These are phyloP conservation scores for Hortiboletus campestris DNA, from an alignment of 768 basidiomycete species.

Conservation along the genomic window DNA sequence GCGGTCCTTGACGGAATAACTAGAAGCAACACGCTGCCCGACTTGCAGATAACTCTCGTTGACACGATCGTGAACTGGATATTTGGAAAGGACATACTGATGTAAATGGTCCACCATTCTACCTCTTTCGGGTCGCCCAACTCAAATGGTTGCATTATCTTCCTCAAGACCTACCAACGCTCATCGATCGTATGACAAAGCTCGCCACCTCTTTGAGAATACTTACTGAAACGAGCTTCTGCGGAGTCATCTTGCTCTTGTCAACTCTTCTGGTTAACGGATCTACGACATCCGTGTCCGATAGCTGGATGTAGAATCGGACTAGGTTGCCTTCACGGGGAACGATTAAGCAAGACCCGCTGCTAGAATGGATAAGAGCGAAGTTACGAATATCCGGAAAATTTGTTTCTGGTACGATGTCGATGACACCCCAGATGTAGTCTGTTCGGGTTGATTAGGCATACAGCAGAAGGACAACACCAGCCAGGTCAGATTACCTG, in stretches of 20 bases:
- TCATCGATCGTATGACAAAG: not conserved
- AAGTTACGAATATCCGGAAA: conserved; percentile 75
- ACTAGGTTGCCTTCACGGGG: conserved; percentile 69
- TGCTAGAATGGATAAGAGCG: conserved; percentile 63
- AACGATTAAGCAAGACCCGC: conserved; percentile 71
- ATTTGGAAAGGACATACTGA: conserved; percentile 21
- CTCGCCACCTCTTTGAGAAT: not conserved
- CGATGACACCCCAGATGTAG: conserved; percentile 84
- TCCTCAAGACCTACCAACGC: conserved; percentile 47
- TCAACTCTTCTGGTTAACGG: conserved; percentile 52
- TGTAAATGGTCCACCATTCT: too few species aligned
- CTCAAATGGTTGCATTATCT: conserved; percentile 57
- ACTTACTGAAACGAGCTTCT: conserved; percentile 52
- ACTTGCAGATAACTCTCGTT: conserved; percentile 38
- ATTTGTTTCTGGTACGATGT: conserved; percentile 65
- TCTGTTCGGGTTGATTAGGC: conserved; percentile 38
- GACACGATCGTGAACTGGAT: not conserved
- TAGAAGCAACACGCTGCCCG: conserved; percentile 71
- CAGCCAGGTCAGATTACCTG: conserved; percentile 27
- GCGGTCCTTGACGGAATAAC: conserved; percentile 57
- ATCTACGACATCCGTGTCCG: conserved; percentile 45
- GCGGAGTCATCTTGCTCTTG: conserved; percentile 48
- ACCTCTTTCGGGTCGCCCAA: too few species aligned
- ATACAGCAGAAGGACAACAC: not conserved
- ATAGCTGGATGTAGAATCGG: conserved; percentile 72